A percentile compares a stretch with the other conserved stretches of the same genome.
These are phyloP conservation scores for Capronia coronata DNA, from an alignment of 2,329 filamentous ascomycete species.

Conservation along the genomic window DNA sequence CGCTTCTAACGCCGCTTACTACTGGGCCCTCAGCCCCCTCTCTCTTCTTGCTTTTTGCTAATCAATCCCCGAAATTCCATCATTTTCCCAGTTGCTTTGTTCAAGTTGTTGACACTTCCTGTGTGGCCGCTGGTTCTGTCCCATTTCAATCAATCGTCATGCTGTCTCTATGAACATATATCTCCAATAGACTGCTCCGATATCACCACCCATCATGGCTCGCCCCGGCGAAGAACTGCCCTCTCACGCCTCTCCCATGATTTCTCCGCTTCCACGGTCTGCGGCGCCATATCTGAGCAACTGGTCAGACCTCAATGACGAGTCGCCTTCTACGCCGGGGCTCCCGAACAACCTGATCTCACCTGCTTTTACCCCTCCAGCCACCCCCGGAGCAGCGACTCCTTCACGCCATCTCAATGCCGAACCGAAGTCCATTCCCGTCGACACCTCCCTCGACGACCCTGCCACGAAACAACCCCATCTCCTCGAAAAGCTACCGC, in stretches of 20 bases:
- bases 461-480: slow-evolving; percentile 55
- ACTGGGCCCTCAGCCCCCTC: too few species aligned
- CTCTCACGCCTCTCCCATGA: slow-evolving; percentile 48
- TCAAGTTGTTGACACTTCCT: background rate
- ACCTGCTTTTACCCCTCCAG: slow-evolving; percentile 47
- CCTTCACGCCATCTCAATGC: slow-evolving; percentile 32
- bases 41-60: background rate
- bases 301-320: slow-evolving; percentile 28
- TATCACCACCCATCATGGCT: slow-evolving; percentile 10
- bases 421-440: slow-evolving; percentile 40
- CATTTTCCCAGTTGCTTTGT: background rate
- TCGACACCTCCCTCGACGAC: slow-evolving; percentile 34
- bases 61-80: too few species aligned
- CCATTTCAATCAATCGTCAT: slow-evolving; percentile 5
- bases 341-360: slow-evolving; percentile 50
- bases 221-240: slow-evolving; percentile 40
- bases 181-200: background rate
- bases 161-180: slow-evolving; percentile 7
- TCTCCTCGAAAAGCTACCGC: slow-evolving; percentile 67
- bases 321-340: slow-evolving; percentile 37
- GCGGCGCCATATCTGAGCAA: slow-evolving; percentile 28
- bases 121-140: background rate
- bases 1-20: too few species aligned
- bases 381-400: slow-evolving; percentile 31
- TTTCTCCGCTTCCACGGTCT: slow-evolving; percentile 37